Evolutionary conservation across 257 asterid genomes (phyloP).

Genomic region (Solanum habrochaites): DNA sequence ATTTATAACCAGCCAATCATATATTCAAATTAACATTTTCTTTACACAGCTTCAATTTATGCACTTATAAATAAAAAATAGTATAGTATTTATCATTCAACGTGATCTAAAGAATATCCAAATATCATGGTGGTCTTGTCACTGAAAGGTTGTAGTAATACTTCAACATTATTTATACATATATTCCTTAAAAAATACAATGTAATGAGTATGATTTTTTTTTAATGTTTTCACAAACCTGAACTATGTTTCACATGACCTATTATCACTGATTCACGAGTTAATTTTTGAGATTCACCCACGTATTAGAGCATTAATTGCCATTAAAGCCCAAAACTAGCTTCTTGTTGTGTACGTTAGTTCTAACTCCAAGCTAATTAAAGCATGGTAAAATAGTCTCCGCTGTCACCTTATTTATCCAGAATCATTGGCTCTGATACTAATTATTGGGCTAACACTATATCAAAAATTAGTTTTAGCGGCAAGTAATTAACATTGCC

Average conservation of each 20-base stretch:
- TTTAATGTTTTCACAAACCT: neutral
- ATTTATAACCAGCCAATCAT: neutral
- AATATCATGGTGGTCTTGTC: neutral
- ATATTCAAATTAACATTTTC: neutral
- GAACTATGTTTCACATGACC: neutral
- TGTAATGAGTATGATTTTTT: neutral
- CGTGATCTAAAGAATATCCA: neutral
- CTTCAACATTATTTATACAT: neutral
- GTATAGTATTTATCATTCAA: neutral
- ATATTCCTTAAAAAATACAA: neutral
- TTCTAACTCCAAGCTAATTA: neutral
- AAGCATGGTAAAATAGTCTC: neutral
- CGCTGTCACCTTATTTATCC: neutral
- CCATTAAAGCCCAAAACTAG: neutral
- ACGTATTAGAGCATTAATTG: too few species aligned
- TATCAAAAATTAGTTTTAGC: too few species aligned
- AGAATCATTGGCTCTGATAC: neutral
- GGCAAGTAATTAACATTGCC: too few species aligned
- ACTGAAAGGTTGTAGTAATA: neutral
- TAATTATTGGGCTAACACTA: neutral
- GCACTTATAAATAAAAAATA: neutral
- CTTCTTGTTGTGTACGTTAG: neutral
- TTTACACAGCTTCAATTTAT: neutral
- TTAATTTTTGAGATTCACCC: neutral
- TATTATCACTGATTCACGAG: neutral